A percentile compares a stretch with the other conserved stretches of the same genome.
Evolutionary conservation across 1,284 basidiomycete species (phyloP).

Genomic region (Marasmius sp.): DNA sequence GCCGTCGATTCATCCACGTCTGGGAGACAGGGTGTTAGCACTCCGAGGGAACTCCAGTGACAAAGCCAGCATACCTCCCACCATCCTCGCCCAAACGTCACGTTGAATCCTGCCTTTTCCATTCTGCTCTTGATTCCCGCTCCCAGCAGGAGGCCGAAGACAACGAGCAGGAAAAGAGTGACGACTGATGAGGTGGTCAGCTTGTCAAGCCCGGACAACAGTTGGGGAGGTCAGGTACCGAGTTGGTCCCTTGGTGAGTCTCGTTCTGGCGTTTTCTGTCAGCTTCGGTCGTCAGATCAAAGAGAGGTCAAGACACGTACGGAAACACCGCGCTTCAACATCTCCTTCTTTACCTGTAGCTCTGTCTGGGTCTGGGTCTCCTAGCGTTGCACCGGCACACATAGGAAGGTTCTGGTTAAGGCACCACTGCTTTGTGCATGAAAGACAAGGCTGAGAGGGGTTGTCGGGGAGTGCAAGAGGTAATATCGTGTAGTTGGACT

Average conservation of each 20-base stretch:
- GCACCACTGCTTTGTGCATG: constrained; percentile 95
- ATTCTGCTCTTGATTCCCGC: constrained; percentile 83
- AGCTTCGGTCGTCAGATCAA: not conserved
- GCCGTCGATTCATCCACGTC: constrained; percentile 61
- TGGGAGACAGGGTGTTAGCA: constrained; percentile 20
- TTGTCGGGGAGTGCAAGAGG: constrained; percentile 81
- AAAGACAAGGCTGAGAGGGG: constrained; percentile 85
- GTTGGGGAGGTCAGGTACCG: constrained; percentile 14
- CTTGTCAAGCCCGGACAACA: constrained; percentile 57
- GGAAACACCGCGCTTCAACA: constrained; percentile 93
- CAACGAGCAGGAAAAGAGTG: constrained; percentile 83
- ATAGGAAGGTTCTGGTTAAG: constrained; percentile 88
- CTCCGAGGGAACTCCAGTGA: not conserved
- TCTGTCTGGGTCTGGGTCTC: constrained; percentile 87
- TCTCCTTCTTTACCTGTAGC: constrained; percentile 96
- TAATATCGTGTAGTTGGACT: constrained; percentile 83
- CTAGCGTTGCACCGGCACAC: constrained; percentile 81
- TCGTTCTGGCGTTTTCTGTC: constrained; percentile 4
- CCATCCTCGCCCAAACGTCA: constrained; percentile 62
- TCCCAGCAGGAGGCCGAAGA: constrained; percentile 79
- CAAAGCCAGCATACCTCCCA: constrained; percentile 61
- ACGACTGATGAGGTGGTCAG: constrained; percentile 83
- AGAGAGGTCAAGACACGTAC: constrained; percentile 50
- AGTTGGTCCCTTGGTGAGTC: constrained; percentile 10
- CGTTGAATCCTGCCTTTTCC: constrained; percentile 70